Base-by-base conservation (phyloP, 164 flowering plant genomes). In the Nelumbo lutea region DNA sequence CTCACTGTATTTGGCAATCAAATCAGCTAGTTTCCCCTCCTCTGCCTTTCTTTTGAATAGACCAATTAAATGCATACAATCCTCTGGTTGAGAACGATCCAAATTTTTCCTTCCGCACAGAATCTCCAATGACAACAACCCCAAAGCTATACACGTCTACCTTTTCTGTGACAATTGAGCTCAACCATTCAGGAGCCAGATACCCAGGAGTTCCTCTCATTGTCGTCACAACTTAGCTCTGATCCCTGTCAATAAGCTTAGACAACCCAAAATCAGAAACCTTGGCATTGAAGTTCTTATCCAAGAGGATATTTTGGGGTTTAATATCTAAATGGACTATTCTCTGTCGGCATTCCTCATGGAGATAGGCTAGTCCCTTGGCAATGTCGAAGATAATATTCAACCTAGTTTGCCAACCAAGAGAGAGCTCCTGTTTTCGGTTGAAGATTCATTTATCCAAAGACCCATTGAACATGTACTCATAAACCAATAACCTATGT, bases 131-230 rank as follows among this genome's bases (percentile, higher is more conserved):
- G n/a, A 68, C 38, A 1, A 77, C 68, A 42, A 63, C 38, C 1
- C 75, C 77, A 57, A 71, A 74, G n/a, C n/a, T n/a, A n/a, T n/a
- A n/a, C n/a, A n/a, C n/a, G n/a, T n/a, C n/a, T n/a, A n/a, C n/a
- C n/a, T n/a, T n/a, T n/a, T n/a, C n/a, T n/a, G n/a, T n/a, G n/a
- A n/a, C n/a, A n/a, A n/a, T n/a, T n/a, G n/a, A n/a, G n/a, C n/a
- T n/a, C n/a, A n/a, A n/a, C n/a, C n/a, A n/a, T n/a, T n/a, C n/a
- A n/a, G n/a, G n/a, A n/a, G 57, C 78, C 72, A 76, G 50, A 41
- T 69, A 76, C 39, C 77, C 79, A 6, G 7, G 57, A 6, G 82
- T 83, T 63, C 84, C 82, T 61, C 80, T 80, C 56, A 77, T 60
- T 15, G 58, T 67, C 2, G 73, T 73, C 27, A 69, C 39, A 9